These are phyloP conservation scores for Nicotiana knightiana DNA, from an alignment of 257 asterid genomes.

Conservation along the genomic window DNA sequence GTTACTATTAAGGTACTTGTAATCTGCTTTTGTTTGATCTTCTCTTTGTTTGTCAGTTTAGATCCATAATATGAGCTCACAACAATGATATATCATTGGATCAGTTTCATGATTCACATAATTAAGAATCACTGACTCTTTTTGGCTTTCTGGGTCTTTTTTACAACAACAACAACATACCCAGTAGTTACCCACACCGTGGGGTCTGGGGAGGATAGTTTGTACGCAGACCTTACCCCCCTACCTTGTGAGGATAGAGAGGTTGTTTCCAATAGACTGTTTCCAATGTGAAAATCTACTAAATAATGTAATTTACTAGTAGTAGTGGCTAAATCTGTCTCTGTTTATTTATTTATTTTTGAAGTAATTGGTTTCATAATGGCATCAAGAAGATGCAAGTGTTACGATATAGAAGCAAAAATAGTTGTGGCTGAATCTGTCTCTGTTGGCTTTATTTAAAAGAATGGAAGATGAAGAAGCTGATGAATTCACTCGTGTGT, in stretches of 20 bases:
- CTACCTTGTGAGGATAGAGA: too few relatives aligned
- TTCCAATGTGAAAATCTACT: not conserved
- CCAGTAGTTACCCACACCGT: too few relatives aligned
- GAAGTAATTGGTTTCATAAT: too few relatives aligned
- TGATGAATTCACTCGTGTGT: not conserved
- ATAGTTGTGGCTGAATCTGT: not conserved
- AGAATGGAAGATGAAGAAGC: not conserved
- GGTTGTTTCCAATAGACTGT: too few relatives aligned
- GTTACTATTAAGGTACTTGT: constrained; percentile 58
- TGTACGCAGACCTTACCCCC: too few relatives aligned
- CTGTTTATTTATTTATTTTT: not conserved
- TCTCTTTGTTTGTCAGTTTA: not conserved
- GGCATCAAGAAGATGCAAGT: too few relatives aligned
- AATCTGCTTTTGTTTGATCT: not conserved
- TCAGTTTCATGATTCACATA: not conserved
- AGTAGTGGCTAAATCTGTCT: not conserved
- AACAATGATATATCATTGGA: not conserved
- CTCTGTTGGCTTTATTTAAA: not conserved
- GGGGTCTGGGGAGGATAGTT: too few relatives aligned
- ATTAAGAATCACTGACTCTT: not conserved
- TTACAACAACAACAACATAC: not conserved
- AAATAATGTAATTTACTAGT: not conserved
- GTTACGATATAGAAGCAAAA: too few relatives aligned
- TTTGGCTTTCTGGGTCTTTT: not conserved
- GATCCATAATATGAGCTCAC: not conserved